Evolutionary conservation across 2,329 filamentous ascomycete genomes (phyloP).

Genomic region (Paraphoma chrysanthemicola): DNA sequence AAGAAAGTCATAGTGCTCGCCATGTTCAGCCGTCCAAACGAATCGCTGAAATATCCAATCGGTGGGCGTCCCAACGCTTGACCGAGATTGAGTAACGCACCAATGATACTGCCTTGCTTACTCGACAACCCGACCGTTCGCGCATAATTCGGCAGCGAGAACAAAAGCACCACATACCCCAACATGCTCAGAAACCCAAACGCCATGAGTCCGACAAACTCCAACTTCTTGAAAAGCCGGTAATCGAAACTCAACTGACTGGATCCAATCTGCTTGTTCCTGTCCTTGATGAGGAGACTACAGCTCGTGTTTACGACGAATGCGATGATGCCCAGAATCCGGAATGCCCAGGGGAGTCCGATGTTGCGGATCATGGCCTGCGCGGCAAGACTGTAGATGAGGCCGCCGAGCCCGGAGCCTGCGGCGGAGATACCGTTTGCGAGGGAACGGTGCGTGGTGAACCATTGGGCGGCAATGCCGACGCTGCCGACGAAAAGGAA

Average conservation of each 20-base stretch:
- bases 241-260: conserved; percentile 68
- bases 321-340: conserved; percentile 68
- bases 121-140: conserved; percentile 70
- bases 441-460: conserved; percentile 70
- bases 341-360: conserved; percentile 71
- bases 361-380: conserved; percentile 72
- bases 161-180: conserved; percentile 78
- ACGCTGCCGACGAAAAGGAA: conserved; percentile 75
- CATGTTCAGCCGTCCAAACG: conserved; percentile 75
- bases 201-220: conserved; percentile 69
- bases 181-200: conserved; percentile 77
- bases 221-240: conserved; percentile 64
- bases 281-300: conserved; percentile 69
- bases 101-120: conserved; percentile 72
- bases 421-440: conserved; percentile 72
- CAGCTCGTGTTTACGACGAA: conserved; percentile 70
- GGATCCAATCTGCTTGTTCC: conserved; percentile 74
- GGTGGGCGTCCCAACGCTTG: conserved; percentile 73
- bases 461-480: conserved; percentile 76
- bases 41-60: conserved; percentile 76
- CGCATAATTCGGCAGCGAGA: conserved; percentile 77
- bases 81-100: conserved; percentile 74
- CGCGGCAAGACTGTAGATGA: conserved; percentile 71
- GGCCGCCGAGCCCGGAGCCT: conserved; percentile 78
- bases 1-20: conserved; percentile 69